Base-by-base conservation (phyloP, 1,284 basidiomycete species). In the Melampsora larici-populina region DNA sequence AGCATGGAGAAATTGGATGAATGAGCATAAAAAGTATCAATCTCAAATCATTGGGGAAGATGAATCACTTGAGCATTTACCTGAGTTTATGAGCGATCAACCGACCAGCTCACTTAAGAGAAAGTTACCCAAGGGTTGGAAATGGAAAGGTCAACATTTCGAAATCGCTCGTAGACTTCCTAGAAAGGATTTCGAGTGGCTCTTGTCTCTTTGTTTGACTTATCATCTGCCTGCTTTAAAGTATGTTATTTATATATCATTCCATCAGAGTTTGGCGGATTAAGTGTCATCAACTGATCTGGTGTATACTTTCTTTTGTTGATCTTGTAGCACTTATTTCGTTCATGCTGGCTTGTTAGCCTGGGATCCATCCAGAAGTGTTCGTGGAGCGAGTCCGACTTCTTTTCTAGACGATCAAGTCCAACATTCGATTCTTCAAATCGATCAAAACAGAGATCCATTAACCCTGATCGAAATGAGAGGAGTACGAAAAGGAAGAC, bases 1-100 rank as follows among this genome's bases (percentile, higher is more conserved):
- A 24, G 67, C 66, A 17, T 77, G 74, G 74, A 77, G 74, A 46
- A 77, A 77, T 43, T 77, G 74, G 74, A 77, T 77, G 74, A 51
- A 60, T 1, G 62, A 2, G 2, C 62, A 63, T 63, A 17, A 26
- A 7, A 29, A 7, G 8, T 9, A 60, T 21, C 51, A 51, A 24
- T 33, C 3, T 21, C 46, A 68, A 29, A 62, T 63, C 31, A 29
- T 68, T 36, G n/a, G 5, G 8, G 31, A 15, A 2, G 40, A 77
- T 26, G 33, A 31, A 18, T 46, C 65, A n/a, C 58, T 77, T 33
- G 48, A 77, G 29, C n/a, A 40, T 46, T 48, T 68, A 49, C 36
- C 29, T 17, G 66, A 55, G 74, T 68, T 77, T 3, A 49, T 58
- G 55, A 43, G 49, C n/a, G 21, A 58, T 24, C 0, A 68, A 43